Evolutionary conservation across 306 rosid genomes (phyloP).

Genomic region (Prunus campanulata): DNA sequence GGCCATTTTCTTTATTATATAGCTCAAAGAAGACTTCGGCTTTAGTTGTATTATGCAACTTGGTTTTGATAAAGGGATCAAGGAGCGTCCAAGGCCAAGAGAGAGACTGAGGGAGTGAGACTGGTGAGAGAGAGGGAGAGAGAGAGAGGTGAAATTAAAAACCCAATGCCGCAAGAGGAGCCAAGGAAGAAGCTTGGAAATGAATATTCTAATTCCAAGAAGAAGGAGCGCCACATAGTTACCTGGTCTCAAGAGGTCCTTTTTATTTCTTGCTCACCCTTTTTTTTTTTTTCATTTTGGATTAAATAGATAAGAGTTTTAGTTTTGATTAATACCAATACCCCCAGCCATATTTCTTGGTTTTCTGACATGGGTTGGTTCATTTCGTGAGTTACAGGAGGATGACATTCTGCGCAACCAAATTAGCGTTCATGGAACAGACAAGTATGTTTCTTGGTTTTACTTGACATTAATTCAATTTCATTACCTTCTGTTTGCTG

Average conservation of each 20-base stretch:
- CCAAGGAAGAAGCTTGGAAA: slow-evolving; percentile 39
- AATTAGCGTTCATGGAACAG: slow-evolving; percentile 83
- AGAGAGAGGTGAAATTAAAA: slow-evolving; percentile 17
- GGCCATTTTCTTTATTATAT: slow-evolving; percentile 15
- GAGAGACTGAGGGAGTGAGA: slow-evolving; percentile 21
- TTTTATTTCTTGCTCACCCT: neutral
- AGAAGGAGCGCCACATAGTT: slow-evolving; percentile 99
- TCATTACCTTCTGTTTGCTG: neutral
- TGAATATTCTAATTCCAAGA: slow-evolving; percentile 84
- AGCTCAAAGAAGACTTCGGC: slow-evolving; percentile 43
- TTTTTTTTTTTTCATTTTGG: neutral
- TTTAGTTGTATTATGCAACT: slow-evolving; percentile 72
- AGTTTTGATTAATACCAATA: neutral
- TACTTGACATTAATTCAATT: neutral
- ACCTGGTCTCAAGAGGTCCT: slow-evolving; percentile 93
- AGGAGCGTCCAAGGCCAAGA: slow-evolving; percentile 64
- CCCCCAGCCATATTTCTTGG: neutral
- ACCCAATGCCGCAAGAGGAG: slow-evolving; percentile 66
- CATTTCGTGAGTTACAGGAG: slow-evolving; percentile 61
- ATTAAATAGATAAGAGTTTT: neutral
- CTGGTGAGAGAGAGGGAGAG: slow-evolving; percentile 11
- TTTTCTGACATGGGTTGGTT: slow-evolving; percentile 33
- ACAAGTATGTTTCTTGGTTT: slow-evolving; percentile 53
- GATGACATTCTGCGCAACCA: slow-evolving; percentile 91
- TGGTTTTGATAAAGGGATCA: slow-evolving; percentile 52